These are phyloP conservation scores for Evernia prunastri DNA, from an alignment of 495 filamentous ascomycete genomes.

Conservation along the genomic window DNA sequence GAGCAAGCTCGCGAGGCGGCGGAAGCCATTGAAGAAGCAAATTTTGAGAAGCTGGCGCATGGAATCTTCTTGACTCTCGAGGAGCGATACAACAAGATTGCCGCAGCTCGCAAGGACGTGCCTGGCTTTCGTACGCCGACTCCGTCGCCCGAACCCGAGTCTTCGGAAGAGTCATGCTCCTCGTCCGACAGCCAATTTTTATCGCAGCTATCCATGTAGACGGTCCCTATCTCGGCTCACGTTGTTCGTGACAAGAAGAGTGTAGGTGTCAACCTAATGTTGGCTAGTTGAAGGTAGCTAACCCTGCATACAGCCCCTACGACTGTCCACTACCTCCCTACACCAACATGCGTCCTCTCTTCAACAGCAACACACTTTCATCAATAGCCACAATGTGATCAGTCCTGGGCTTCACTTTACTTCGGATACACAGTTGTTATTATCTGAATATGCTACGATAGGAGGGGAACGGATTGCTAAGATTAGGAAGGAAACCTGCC, in stretches of 20 bases:
- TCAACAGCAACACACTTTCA: background rate
- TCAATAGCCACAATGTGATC: background rate
- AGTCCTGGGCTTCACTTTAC: background rate
- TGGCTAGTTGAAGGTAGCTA: background rate
- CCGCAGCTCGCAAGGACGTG: constrained; percentile 8
- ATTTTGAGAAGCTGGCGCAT: constrained; percentile 10
- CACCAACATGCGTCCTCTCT: background rate
- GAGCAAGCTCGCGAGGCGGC: constrained; percentile 19
- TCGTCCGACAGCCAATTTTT: background rate
- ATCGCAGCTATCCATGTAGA: background rate
- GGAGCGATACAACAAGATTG: constrained; percentile 11
- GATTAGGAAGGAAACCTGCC: background rate
- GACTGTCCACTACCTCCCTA: background rate
- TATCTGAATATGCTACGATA: background rate
- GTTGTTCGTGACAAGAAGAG: background rate
- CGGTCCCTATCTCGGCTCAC: background rate
- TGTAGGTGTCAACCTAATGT: background rate
- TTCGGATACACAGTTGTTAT: background rate
- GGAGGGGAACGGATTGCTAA: background rate
- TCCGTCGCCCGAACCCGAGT: background rate
- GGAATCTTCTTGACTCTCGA: constrained; percentile 18
- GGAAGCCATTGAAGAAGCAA: constrained; percentile 9
- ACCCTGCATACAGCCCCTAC: background rate
- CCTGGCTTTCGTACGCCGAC: background rate
- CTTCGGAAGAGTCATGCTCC: background rate